phyloP scores from a whole-genome alignment of 352 stramenopile species.

The Globisporangium splendens region DNA sequence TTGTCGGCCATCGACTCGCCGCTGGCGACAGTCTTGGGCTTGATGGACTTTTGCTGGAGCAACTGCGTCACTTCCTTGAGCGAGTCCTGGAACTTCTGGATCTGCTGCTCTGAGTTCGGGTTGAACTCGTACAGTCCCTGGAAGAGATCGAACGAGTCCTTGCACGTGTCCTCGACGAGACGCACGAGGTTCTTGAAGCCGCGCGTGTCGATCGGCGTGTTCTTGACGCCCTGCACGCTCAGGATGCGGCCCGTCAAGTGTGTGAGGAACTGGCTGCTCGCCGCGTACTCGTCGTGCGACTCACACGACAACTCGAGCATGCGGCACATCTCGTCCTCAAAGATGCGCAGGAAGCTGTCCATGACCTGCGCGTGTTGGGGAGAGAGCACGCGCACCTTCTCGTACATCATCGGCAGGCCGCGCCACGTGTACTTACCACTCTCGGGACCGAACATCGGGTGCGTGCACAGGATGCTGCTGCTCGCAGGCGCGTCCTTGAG shows the following conservation, averaged over 20 bases:
- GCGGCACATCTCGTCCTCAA: conserved; percentile 94
- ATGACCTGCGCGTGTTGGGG: conserved; percentile 63
- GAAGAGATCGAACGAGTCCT: conserved; percentile 98
- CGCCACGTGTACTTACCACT: conserved; percentile 94
- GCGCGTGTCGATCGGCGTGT: conserved; percentile 94
- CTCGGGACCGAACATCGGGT: conserved; percentile 98
- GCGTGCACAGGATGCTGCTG: conserved; percentile 94
- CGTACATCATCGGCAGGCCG: conserved; percentile 95
- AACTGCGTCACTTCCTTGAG: conserved; percentile 47
- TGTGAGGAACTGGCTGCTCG: conserved; percentile 98
- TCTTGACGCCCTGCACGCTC: conserved; percentile 80
- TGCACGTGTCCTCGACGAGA: conserved; percentile 95
- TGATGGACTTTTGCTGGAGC: conserved; percentile 23
- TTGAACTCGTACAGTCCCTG: conserved; percentile 98
- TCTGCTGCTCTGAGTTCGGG: conserved; percentile 82
- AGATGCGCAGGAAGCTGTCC: conserved; percentile 93
- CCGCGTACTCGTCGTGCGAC: conserved; percentile 94
- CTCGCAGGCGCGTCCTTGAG: conserved; percentile 86
- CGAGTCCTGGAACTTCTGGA: conserved; percentile 70
- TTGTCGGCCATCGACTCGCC: conserved; percentile 42
- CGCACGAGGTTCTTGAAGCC: conserved; percentile 97
- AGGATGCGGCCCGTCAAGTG: conserved; percentile 97
- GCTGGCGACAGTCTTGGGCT: neutral
- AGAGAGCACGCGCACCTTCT: conserved; percentile 85
- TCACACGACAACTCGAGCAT: conserved; percentile 97